Conservation (phyloP, 2,329 filamentous ascomycete species). For the Pseudohalonectria lignicola region DNA sequence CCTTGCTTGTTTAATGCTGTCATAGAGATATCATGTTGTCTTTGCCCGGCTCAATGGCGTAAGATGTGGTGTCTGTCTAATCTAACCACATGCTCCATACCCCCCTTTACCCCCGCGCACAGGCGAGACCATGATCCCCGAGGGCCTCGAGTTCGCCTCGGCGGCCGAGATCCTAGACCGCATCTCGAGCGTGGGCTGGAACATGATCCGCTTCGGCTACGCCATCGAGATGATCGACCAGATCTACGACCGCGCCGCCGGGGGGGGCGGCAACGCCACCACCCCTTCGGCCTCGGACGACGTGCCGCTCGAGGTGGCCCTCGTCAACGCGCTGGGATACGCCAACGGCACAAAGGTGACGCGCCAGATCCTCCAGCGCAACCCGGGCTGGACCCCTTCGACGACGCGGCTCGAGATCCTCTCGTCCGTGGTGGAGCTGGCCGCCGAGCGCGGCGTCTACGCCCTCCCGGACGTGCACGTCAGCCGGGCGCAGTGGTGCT, state of each 20-base stretch:
- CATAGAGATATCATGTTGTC: too few species aligned
- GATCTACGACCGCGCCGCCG: constrained; percentile 23
- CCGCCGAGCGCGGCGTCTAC: constrained; percentile 21
- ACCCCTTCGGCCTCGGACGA: constrained; percentile 16
- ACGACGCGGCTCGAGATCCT: constrained; percentile 35
- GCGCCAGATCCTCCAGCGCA: constrained; percentile 32
- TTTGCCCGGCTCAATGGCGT: too few species aligned
- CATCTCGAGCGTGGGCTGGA: constrained; percentile 38
- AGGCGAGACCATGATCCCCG: constrained; percentile 41
- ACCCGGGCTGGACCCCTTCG: constrained; percentile 33
- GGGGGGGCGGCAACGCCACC: constrained; percentile 19
- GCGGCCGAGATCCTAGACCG: constrained; percentile 34
- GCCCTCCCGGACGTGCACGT: constrained; percentile 29
- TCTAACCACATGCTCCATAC: too few species aligned
- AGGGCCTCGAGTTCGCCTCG: constrained; percentile 42
- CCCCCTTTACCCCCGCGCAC: too few species aligned
- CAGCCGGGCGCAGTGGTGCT: constrained; percentile 31
- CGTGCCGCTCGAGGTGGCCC: constrained; percentile 23
- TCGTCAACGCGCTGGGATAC: constrained; percentile 28
- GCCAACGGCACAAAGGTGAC: constrained; percentile 36
- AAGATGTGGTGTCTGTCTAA: too few species aligned
- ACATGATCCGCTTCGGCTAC: constrained; percentile 44
- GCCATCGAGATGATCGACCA: constrained; percentile 46
- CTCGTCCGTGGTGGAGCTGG: constrained; percentile 22
- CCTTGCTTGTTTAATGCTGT: too few species aligned